Evolutionary conservation across 2,329 filamentous ascomycete genomes (phyloP).

Genomic region (Chrysoporthe cubensis): DNA sequence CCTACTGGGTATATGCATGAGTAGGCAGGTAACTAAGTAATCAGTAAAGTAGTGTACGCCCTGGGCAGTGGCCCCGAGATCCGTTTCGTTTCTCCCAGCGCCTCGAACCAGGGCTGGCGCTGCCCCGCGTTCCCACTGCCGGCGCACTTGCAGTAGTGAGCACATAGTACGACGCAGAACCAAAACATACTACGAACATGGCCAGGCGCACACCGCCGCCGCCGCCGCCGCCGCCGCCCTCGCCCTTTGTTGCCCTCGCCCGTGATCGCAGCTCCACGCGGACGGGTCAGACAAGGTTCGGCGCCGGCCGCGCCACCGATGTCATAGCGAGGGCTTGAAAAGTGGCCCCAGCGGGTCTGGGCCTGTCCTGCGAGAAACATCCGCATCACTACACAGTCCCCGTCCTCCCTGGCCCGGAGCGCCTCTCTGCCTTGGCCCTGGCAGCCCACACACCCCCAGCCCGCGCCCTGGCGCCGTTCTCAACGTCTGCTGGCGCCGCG

Average conservation of each 20-base stretch:
- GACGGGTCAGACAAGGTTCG: conserved; percentile 1
- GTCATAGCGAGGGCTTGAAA: background rate
- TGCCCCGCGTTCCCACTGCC: background rate
- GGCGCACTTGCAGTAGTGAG: background rate
- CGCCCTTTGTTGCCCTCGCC: background rate
- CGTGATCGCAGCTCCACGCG: background rate
- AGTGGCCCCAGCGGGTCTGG: too few species aligned
- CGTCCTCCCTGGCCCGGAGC: too few species aligned
- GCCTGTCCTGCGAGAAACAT: too few species aligned
- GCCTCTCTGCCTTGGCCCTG: too few species aligned
- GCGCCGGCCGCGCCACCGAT: conserved; percentile 8
- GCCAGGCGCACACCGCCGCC: conserved; percentile 1
- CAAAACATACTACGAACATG: background rate
- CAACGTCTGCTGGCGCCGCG: too few species aligned
- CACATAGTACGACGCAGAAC: too few species aligned
- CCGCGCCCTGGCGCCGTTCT: too few species aligned
- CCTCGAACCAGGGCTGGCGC: background rate
- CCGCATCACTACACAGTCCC: too few species aligned
- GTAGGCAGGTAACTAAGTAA: too few species aligned
- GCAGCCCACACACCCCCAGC: too few species aligned
- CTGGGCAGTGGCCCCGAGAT: background rate
- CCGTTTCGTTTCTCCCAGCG: background rate
- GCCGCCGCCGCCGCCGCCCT: background rate
- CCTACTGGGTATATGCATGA: too few species aligned
- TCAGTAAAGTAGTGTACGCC: background rate